phyloP scores from a whole-genome alignment of 768 basidiomycete species.

The Ramaria sp. region DNA sequence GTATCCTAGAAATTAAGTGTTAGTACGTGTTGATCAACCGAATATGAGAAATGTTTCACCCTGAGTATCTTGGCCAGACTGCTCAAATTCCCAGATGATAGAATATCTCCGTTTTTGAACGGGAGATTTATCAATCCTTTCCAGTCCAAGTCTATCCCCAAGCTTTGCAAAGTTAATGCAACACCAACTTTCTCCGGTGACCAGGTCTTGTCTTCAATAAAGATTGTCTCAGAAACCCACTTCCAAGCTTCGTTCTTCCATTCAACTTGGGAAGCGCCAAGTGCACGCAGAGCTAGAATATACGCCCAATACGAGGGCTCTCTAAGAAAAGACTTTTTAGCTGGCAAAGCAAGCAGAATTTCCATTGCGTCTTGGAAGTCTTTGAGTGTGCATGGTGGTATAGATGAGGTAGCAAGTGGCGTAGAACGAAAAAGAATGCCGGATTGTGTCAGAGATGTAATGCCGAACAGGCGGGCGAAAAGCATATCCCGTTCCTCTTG shows the following conservation, averaged over 20 bases:
- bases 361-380: slow-evolving; percentile 48
- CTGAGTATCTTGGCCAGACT: slow-evolving; percentile 70
- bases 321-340: slow-evolving; percentile 80
- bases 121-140: slow-evolving; percentile 48
- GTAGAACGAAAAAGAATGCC: slow-evolving; percentile 59
- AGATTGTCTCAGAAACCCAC: slow-evolving; percentile 38
- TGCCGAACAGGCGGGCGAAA: slow-evolving; percentile 87
- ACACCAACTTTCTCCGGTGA: slow-evolving; percentile 84
- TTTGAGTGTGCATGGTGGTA: slow-evolving; percentile 42
- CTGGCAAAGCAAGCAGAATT: slow-evolving; percentile 57
- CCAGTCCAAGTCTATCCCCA: slow-evolving; percentile 59
- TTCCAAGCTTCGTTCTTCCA: slow-evolving; percentile 66
- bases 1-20: slow-evolving; percentile 26
- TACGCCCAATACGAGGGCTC: slow-evolving; percentile 89
- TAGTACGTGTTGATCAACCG: slow-evolving; percentile 10
- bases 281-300: slow-evolving; percentile 46
- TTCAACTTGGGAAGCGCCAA: slow-evolving; percentile 43
- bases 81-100: slow-evolving; percentile 62
- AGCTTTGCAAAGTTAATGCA: slow-evolving; percentile 54
- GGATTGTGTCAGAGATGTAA: slow-evolving; percentile 78
- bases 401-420: slow-evolving; percentile 39
- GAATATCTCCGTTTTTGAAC: slow-evolving; percentile 65
- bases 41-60: slow-evolving; percentile 29
- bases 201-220: slow-evolving; percentile 48
- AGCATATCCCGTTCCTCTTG: slow-evolving; percentile 89